Percentiles rank a stretch among this genome's conserved stretches.
Conservation (phyloP, 2,329 filamentous ascomycete species). For the Cylindrodendrum hubeiense region DNA sequence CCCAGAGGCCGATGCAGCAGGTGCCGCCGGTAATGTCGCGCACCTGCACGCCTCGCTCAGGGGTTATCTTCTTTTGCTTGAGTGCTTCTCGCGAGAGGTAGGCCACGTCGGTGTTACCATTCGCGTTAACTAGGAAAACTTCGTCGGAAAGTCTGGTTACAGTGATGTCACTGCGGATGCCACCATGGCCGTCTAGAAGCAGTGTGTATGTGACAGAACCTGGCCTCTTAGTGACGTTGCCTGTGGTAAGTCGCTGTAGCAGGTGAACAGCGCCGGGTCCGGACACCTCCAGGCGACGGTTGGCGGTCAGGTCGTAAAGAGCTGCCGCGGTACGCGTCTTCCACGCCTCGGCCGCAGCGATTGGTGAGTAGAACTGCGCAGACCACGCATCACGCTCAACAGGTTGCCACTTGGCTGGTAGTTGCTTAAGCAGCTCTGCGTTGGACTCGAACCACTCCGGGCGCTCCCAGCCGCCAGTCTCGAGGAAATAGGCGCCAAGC, state of each 20-base stretch:
- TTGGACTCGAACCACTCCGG: slow-evolving; percentile 74
- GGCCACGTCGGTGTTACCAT: slow-evolving; percentile 65
- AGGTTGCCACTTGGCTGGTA: slow-evolving; percentile 68
- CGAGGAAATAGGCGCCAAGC: slow-evolving; percentile 70
- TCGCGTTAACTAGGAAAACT: slow-evolving; percentile 68
- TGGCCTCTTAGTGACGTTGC: slow-evolving; percentile 59
- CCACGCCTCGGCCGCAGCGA: slow-evolving; percentile 72
- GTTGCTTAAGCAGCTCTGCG: slow-evolving; percentile 59
- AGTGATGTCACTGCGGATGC: slow-evolving; percentile 69
- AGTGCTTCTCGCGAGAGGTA: slow-evolving; percentile 68
- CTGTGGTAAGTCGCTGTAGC: slow-evolving; percentile 65
- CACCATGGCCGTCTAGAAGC: slow-evolving; percentile 64
- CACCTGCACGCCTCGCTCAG: slow-evolving; percentile 61
- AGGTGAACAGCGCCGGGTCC: slow-evolving; percentile 69
- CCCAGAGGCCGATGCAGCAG: slow-evolving; percentile 73
- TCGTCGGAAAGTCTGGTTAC: slow-evolving; percentile 64
- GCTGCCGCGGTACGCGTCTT: slow-evolving; percentile 73
- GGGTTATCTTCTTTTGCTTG: slow-evolving; percentile 54
- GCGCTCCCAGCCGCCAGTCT: slow-evolving; percentile 71
- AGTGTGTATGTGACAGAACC: slow-evolving; percentile 69
- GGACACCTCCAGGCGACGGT: slow-evolving; percentile 68
- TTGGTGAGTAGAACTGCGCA: slow-evolving; percentile 66
- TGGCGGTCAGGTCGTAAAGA: slow-evolving; percentile 73
- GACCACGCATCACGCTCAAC: slow-evolving; percentile 71
- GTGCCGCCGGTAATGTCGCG: slow-evolving; percentile 71